Percentiles rank a stretch among this genome's conserved stretches.
phyloP scores from a whole-genome alignment of 148 eudicot genomes.

The Fagopyrum tataricum region DNA sequence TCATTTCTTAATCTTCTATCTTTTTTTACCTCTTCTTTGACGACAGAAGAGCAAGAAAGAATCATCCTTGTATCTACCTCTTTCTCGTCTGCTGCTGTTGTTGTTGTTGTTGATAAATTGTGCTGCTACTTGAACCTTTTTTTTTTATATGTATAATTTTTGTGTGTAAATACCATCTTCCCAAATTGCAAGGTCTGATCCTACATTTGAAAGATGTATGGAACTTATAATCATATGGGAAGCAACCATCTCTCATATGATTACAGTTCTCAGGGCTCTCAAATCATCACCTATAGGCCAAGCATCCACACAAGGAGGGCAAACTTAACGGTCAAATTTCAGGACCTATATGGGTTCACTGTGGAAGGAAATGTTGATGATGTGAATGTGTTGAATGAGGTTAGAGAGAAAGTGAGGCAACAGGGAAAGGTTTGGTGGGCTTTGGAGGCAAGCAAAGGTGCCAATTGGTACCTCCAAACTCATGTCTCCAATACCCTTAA shows the following conservation, averaged over 20 bases:
- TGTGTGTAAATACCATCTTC: background rate
- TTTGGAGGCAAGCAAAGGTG: constrained; percentile 83
- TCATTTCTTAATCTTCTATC: background rate
- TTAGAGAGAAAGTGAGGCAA: constrained; percentile 85
- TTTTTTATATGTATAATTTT: background rate
- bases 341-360: constrained; percentile 78
- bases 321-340: constrained; percentile 78
- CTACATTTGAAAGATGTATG: constrained; percentile 35
- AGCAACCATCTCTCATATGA: constrained; percentile 42
- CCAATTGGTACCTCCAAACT: constrained; percentile 82
- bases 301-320: constrained; percentile 93
- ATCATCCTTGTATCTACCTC: background rate
- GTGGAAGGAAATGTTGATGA: constrained; percentile 99
- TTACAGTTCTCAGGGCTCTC: constrained; percentile 26
- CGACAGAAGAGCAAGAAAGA: background rate
- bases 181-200: background rate
- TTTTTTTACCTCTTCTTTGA: constrained; percentile 7
- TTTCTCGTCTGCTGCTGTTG: constrained; percentile 1
- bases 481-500: constrained; percentile 46
- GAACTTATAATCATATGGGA: constrained; percentile 31
- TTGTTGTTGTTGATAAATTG: background rate
- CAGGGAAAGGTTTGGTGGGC: constrained; percentile 97
- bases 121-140: constrained; percentile 4
- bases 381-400: constrained; percentile 94
- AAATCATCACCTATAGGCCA: constrained; percentile 68